These are phyloP conservation scores for Neoboletus magnificus DNA, from an alignment of 768 basidiomycete genomes.

Conservation along the genomic window DNA sequence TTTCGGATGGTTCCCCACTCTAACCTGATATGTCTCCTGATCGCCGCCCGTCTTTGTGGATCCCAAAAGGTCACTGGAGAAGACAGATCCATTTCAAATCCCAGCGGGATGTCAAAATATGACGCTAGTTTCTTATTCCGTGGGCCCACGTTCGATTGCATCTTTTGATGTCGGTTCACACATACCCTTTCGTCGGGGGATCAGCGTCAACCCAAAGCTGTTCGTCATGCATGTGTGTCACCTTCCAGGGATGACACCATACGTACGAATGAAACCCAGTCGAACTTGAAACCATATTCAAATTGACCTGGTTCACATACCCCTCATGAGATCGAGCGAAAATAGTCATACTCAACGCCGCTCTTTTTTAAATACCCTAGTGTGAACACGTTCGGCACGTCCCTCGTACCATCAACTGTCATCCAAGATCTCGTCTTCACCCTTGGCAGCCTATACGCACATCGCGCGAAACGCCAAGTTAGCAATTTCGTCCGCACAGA, in stretches of 20 bases:
- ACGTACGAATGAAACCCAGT: background rate
- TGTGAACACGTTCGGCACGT: background rate
- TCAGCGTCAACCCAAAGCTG: background rate
- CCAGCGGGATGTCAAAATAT: background rate
- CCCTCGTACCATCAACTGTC: conserved; percentile 21
- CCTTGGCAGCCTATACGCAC: conserved; percentile 58
- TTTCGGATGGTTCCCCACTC: background rate
- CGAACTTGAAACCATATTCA: background rate
- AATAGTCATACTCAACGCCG: background rate
- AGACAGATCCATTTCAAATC: background rate
- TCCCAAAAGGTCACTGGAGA: background rate
- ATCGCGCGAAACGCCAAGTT: conserved; percentile 12
- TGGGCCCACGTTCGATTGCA: background rate
- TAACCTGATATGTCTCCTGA: background rate
- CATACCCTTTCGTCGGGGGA: background rate
- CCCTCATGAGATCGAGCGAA: background rate
- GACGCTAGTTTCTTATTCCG: background rate
- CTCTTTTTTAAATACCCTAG: background rate
- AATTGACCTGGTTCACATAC: background rate
- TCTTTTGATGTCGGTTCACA: conserved; percentile 1
- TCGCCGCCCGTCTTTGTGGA: background rate
- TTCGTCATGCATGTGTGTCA: background rate
- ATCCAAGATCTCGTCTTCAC: conserved; percentile 68
- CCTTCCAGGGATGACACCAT: background rate
- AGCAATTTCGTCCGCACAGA: background rate